A percentile compares a stretch with the other conserved stretches of the same genome.
These are phyloP conservation scores for Turnera subulata DNA, from an alignment of 345 rosid species.

Conservation along the genomic window DNA sequence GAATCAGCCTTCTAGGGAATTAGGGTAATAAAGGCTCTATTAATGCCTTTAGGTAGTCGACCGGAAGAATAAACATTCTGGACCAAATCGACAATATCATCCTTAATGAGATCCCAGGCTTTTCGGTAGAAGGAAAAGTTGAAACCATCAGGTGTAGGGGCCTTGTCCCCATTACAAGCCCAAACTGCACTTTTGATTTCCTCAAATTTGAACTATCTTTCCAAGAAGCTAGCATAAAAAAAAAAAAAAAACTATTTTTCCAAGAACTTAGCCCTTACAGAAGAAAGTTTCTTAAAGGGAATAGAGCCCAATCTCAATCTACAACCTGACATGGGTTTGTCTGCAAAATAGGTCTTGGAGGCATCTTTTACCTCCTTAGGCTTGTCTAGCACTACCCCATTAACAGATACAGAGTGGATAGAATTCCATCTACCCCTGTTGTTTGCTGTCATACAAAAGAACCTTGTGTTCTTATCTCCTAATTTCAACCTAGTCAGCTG, in stretches of 20 bases:
- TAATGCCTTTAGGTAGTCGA: not conserved
- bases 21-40: not conserved
- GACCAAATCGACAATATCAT: not conserved
- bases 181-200: not conserved
- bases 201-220: not conserved
- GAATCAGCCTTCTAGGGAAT: not conserved
- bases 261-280: not conserved
- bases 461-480: not conserved
- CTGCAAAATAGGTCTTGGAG: not conserved
- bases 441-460: not conserved
- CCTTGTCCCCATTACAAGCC: not conserved
- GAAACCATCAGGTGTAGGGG: constrained; percentile 1
- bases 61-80: not conserved
- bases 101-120: not conserved
- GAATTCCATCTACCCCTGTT: not conserved
- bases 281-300: not conserved
- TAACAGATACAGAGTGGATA: not conserved
- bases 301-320: not conserved
- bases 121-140: not conserved
- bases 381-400: not conserved
- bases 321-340: not conserved
- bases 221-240: too few relatives aligned
- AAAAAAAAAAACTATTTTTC: too few relatives aligned
- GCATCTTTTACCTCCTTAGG: not conserved
- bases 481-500: not conserved